Conservation (phyloP, 2,329 filamentous ascomycete species). For the Tolypocladium capitatum region DNA sequence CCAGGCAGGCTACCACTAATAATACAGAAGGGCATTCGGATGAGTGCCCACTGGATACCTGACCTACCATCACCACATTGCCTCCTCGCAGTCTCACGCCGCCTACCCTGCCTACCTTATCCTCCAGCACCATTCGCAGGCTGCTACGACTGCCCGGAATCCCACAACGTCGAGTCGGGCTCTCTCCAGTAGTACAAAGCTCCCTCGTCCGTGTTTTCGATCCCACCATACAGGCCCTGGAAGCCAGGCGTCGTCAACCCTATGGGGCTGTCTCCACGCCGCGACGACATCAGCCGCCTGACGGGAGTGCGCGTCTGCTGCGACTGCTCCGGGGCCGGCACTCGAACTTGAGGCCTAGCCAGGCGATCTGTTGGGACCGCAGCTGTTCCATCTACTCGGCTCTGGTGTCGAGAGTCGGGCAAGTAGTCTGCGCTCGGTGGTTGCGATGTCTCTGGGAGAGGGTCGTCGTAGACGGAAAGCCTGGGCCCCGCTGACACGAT, state of each 20-base stretch:
- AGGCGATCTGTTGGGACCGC: slow-evolving; percentile 1
- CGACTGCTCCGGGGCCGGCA: background rate
- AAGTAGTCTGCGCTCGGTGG: background rate
- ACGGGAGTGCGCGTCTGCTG: background rate
- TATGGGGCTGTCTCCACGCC: slow-evolving; percentile 15
- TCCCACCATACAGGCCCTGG: slow-evolving; percentile 32
- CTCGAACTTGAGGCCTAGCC: slow-evolving; percentile 10
- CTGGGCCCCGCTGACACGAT: background rate
- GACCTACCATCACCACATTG: background rate
- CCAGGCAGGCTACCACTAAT: background rate
- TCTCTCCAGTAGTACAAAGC: background rate
- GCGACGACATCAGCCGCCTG: background rate
- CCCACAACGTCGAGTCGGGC: background rate
- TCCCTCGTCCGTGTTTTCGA: slow-evolving; percentile 32
- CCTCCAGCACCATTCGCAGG: background rate
- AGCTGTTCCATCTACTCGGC: background rate
- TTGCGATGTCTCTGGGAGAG: background rate
- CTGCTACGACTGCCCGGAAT: background rate
- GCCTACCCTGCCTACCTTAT: background rate
- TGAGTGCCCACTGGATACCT: background rate
- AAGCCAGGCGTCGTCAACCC: slow-evolving; percentile 30
- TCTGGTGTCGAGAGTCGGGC: background rate
- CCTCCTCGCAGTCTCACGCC: background rate
- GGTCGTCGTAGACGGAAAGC: background rate
- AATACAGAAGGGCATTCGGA: background rate